phyloP scores from a whole-genome alignment of 2,329 filamentous ascomycete genomes.

The Neofusicoccum umdonicola region DNA sequence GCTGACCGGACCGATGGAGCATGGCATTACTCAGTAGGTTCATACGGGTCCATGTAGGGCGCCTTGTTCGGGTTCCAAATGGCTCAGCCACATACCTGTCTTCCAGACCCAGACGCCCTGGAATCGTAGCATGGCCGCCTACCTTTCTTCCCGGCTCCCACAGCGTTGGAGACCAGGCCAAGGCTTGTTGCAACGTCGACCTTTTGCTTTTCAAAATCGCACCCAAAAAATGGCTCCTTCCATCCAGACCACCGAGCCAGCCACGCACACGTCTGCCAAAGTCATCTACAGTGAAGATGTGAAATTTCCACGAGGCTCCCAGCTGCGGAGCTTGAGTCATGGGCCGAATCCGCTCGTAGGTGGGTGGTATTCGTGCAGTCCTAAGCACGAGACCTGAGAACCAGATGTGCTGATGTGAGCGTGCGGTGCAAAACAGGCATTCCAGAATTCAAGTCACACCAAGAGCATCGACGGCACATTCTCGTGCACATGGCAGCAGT shows the following conservation, averaged over 20 bases:
- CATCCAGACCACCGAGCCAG: not conserved
- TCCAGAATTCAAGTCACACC: constrained; percentile 53
- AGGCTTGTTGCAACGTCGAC: not conserved
- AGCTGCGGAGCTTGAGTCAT: not conserved
- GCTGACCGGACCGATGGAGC: not conserved
- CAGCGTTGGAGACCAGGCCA: not conserved
- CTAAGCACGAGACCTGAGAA: not conserved
- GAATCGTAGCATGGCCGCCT: no score
- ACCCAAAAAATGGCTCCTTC: not conserved
- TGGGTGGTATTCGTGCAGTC: not conserved
- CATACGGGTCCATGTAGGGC: not conserved
- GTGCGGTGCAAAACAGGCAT: constrained; percentile 42
- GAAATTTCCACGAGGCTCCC: not conserved
- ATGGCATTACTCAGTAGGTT: not conserved
- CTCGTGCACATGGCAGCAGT: constrained; percentile 63
- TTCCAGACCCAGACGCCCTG: no score
- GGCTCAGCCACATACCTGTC: not conserved
- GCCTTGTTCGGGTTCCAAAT: not conserved
- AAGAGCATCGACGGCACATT: constrained; percentile 61
- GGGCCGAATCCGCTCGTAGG: not conserved
- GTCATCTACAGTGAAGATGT: not conserved
- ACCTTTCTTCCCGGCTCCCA: no score
- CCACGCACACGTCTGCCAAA: not conserved
- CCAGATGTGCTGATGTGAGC: not conserved
- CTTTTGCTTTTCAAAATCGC: not conserved